Evolutionary conservation across 371 early-diverging fungal species (phyloP).

Genomic region (Encephalitozoon hellem): DNA sequence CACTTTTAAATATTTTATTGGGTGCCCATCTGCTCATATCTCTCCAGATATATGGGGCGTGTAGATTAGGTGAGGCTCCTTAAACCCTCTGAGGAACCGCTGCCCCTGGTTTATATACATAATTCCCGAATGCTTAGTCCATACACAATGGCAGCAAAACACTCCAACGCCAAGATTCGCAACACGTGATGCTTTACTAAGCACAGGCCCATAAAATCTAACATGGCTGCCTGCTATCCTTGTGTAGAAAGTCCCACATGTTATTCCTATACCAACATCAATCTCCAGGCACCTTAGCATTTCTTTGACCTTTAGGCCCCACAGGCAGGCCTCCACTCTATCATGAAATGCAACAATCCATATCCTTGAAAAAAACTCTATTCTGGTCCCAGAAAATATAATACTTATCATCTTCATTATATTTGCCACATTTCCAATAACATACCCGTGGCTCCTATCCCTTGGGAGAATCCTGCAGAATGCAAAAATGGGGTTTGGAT

Average conservation of each 20-base stretch:
- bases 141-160: slow-evolving; percentile 31
- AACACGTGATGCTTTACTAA: slow-evolving; percentile 20
- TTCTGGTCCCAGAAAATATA: neutral
- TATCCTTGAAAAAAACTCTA: neutral
- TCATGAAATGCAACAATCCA: slow-evolving; percentile 16
- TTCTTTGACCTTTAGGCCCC: slow-evolving; percentile 5
- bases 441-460: neutral
- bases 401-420: slow-evolving; percentile 8
- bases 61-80: slow-evolving; percentile 6
- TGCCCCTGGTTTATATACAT: slow-evolving; percentile 9
- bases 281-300: neutral
- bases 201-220: slow-evolving; percentile 19
- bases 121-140: neutral
- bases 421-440: neutral
- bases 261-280: slow-evolving; percentile 26
- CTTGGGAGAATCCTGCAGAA: neutral
- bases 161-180: slow-evolving; percentile 22
- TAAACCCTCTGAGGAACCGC: slow-evolving; percentile 17
- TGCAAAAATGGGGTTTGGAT: slow-evolving; percentile 5
- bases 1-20: too few relatives aligned
- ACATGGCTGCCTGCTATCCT: neutral
- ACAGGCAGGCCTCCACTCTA: neutral
- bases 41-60: neutral
- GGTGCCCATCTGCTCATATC: neutral
- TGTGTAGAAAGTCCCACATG: slow-evolving; percentile 12